Percentiles rank a stretch among this genome's conserved stretches.
Evolutionary conservation across 1,284 basidiomycete species (phyloP).

Genomic region (Trametes versicolor): DNA sequence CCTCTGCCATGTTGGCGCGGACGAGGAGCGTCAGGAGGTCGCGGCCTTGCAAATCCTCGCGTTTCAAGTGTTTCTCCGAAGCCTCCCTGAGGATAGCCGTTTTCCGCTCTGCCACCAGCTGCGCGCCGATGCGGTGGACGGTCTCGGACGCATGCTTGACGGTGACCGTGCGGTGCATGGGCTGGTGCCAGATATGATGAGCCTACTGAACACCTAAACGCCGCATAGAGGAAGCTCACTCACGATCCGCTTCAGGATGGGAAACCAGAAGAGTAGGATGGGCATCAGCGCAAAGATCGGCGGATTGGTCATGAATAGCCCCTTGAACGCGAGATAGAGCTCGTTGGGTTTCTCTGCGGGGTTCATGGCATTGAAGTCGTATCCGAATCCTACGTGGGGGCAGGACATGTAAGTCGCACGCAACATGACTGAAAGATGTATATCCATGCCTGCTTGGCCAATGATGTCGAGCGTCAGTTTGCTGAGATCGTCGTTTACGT

Average conservation of each 20-base stretch:
- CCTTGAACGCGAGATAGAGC: constrained; percentile 51
- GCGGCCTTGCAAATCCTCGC: constrained; percentile 33
- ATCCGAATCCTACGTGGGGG: constrained; percentile 55
- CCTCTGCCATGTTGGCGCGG: constrained; percentile 57
- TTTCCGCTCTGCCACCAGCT: constrained; percentile 54
- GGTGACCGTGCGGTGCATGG: neutral
- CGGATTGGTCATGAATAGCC: constrained; percentile 23
- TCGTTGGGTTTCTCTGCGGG: constrained; percentile 45
- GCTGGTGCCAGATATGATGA: neutral
- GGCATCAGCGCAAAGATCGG: neutral
- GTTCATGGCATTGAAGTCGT: constrained; percentile 54
- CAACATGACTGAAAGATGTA: no score
- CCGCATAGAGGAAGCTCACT: neutral
- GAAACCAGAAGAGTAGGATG: constrained; percentile 23
- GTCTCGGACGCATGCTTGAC: constrained; percentile 19
- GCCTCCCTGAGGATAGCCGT: constrained; percentile 31
- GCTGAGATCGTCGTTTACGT: constrained; percentile 53
- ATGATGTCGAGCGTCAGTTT: constrained; percentile 60
- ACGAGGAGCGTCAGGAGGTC: constrained; percentile 50
- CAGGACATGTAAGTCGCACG: neutral
- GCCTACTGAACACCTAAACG: neutral
- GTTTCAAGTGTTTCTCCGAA: constrained; percentile 14
- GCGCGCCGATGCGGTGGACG: constrained; percentile 47
- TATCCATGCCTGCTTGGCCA: constrained; percentile 53
- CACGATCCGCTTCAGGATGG: constrained; percentile 17